Conservation (phyloP, 495 filamentous ascomycete species). For the Durotheca rogersii region DNA sequence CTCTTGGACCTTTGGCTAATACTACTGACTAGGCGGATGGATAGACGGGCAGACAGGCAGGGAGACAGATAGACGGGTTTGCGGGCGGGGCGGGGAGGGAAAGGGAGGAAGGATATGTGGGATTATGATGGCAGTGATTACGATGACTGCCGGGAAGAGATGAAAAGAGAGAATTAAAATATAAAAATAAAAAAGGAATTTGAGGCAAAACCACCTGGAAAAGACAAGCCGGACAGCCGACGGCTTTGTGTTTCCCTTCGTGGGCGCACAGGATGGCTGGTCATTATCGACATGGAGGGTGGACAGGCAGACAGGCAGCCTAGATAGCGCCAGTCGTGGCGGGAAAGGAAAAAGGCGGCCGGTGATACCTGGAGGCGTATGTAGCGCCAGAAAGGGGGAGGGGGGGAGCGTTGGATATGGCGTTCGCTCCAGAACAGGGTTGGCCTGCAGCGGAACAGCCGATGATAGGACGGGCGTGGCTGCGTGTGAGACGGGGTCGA, state of each 20-base stretch:
- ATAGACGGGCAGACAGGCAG: no score
- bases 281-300: constrained; percentile 12
- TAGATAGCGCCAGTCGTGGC: neutral
- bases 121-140: no score
- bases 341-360: neutral
- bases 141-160: no score
- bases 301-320: constrained; percentile 3
- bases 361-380: neutral
- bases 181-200: neutral
- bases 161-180: no score
- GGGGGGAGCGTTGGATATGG: neutral
- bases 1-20: no score
- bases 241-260: constrained; percentile 4
- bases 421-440: constrained; percentile 13
- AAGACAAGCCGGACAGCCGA: neutral
- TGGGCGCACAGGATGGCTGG: constrained; percentile 4
- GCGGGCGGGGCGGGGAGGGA: no score
- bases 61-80: no score
- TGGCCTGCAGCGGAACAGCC: constrained; percentile 7
- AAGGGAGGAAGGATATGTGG: no score
- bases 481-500: constrained; percentile 14
- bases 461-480: constrained; percentile 1
- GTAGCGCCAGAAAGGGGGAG: no score
- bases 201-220: constrained; percentile 1
- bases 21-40: no score